Percentiles rank a stretch among this genome's conserved stretches.
Evolutionary conservation across 2,329 filamentous ascomycete genomes (phyloP).

Genomic region (Aspergillus sojae): DNA sequence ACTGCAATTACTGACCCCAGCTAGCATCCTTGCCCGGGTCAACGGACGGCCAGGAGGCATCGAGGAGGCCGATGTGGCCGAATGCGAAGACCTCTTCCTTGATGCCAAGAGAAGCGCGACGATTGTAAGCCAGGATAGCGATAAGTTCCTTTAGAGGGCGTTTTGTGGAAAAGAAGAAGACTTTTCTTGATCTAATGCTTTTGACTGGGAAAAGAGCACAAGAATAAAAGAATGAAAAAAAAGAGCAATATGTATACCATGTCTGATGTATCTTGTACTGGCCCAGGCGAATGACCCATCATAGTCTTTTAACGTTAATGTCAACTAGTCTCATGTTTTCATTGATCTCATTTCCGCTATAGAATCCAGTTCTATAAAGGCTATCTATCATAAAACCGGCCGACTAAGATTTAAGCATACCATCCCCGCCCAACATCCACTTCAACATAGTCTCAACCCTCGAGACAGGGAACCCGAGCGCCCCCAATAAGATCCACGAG

Average conservation of each 20-base stretch:
- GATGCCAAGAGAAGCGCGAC: slow-evolving; percentile 77
- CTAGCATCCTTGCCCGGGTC: slow-evolving; percentile 87
- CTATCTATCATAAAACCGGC: background rate
- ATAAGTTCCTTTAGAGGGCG: slow-evolving; percentile 60
- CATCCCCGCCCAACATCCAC: background rate
- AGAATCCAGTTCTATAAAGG: background rate
- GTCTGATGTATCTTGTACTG: slow-evolving; percentile 21
- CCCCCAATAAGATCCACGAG: slow-evolving; percentile 17
- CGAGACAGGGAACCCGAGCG: slow-evolving; percentile 9
- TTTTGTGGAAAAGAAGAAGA: slow-evolving; percentile 10
- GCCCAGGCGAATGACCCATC: slow-evolving; percentile 19
- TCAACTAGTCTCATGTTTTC: slow-evolving; percentile 8
- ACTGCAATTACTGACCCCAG: slow-evolving; percentile 84
- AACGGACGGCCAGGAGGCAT: slow-evolving; percentile 73
- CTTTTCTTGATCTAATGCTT: slow-evolving; percentile 15
- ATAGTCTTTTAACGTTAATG: slow-evolving; percentile 22
- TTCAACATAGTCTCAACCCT: slow-evolving; percentile 6
- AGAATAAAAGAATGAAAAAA: slow-evolving; percentile 2
- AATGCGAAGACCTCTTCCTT: slow-evolving; percentile 83
- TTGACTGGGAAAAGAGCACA: slow-evolving; percentile 2
- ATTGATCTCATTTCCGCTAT: slow-evolving; percentile 4
- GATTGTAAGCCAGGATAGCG: slow-evolving; percentile 67
- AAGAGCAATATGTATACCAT: slow-evolving; percentile 25
- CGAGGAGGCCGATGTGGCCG: slow-evolving; percentile 73
- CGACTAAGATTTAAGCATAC: background rate